Base-by-base conservation (phyloP, 495 filamentous ascomycete genomes). In the Clavariopsis aquatica region DNA sequence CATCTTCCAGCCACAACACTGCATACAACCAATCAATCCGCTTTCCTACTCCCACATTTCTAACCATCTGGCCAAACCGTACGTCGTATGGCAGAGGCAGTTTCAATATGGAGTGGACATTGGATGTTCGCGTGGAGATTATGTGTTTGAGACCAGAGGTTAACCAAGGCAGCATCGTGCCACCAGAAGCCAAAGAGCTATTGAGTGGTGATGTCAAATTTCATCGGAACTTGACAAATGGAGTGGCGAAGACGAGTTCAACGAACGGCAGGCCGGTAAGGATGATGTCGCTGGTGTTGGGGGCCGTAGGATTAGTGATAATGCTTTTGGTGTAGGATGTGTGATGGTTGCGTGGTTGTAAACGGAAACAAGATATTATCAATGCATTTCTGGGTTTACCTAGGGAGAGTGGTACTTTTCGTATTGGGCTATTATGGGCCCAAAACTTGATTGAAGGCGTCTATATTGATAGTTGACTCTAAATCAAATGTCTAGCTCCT, bases 91-190 rank as follows among this genome's bases (percentile, higher is more conserved):
- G 3, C 3, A 10, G 13, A 43, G 28, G 19, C 5, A 1, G 26
- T 59, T 12, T 49, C 17, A 27, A 23, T n/a, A 1, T 51, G 26
- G 46, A 27, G 15, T 24, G 45, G 38, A 7, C n/a, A n/a, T n/a
- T n/a, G n/a, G 45, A 52, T 28, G 58, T 61, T n/a, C 29, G 43
- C n/a, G 58, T 41, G 23, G 29, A 52, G 28, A 52, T 61, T 38
- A 5, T n/a, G 28, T 61, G 58, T 26, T 20, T 52, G 22, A 61
- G 26, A 24, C 28, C 34, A 1, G 45, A 52, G 23, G 29, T 52
- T 8, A 15, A 52, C 1, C 5, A 52, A 31, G 58, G 58, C 4
- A 61, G 58, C 27, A 47, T 15, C 4, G 47, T 43, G 28, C 58
- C 58, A 10, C 41, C 56, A n/a, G 9, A 13, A 43, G 38, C 8